Base-by-base conservation (phyloP, 805 yeast species). In the Pichia occidentalis region DNA sequence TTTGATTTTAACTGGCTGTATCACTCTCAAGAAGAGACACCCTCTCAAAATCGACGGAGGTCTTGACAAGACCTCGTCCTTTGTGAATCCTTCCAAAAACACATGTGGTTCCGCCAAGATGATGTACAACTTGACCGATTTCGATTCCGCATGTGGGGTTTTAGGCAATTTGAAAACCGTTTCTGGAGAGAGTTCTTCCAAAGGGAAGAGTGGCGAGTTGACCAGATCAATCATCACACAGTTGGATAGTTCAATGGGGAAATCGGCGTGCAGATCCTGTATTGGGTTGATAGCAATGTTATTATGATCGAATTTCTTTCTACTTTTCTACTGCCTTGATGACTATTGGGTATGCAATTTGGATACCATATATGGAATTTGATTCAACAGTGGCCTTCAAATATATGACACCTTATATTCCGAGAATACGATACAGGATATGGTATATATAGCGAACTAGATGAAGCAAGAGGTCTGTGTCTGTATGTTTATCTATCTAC, bases 1-100 rank as follows among this genome's bases (percentile, higher is more conserved):
- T 57, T 82, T 85, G 43, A 88, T 64, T 54, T 78, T 84, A 21
- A 80, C 68, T 0, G 90, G 80, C 51, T 85, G 86, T 32, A 77
- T 50, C 5, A 88, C 71, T 34, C 88, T 67, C 3, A 88, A 44
- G 33, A 80, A 72, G 14, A 88, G 61, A 21, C 87, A 75, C 2
- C 97, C 97, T 37, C 97, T 68, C 24, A 88, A 67, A 34, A 88
- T 59, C 2, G 90, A 72, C 1, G 96, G 95, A 4, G 90, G 85
- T 32, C 81, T 64, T 14, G 72, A 75, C 22, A 63, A 60, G 46
- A 70, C 75, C 50, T 85, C 95, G 8, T 70, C 61, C 1, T 73
- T 63, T 19, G 77, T 76, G 55, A 85, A 87, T 0, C 97, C 97
- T 52, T 84, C 88, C 8, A 88, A 70, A 50, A 80, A 88, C 12